Base-by-base conservation (phyloP, 2,329 filamentous ascomycete genomes). In the Trichoderma lentiforme region DNA sequence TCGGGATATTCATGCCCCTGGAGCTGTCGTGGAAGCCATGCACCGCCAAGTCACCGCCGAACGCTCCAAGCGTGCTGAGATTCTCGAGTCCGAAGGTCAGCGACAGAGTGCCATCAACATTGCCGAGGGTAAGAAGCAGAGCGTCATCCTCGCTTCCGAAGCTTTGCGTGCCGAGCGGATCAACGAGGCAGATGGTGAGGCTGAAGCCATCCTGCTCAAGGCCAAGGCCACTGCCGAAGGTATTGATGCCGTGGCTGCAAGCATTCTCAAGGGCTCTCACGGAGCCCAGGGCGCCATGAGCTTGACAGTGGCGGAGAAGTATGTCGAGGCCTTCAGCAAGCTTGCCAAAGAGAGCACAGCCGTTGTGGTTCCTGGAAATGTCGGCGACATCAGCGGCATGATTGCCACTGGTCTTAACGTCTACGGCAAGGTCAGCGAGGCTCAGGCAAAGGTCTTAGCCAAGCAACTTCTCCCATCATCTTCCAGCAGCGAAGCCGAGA, bases 51-150 rank as follows among this genome's bases (percentile, higher is more conserved):
- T 99, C 65, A 98, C 96, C 0, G 96, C 96, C 21, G 96, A 99
- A 85, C 92, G 96, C 56, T 97, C 93, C 79, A 99, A 99, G 88
- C 92, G 96, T 75, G 96, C 96, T 71, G 96, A 99, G 84, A 99
- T 99, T 78, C 87, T 99, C 62, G 96, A 99, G 72, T 97, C 94
- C 0, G 96, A 99, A 80, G 96, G 96, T 83, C 96, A 99, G 84
- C 88, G 96, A 74, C 96, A 99, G 84, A 95, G 92, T 78, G 96
- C 96, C 51, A 99, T 99, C 88, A 99, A 99, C 82, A 98, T 99
- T 76, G 96, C 96, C 71, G 96, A 99, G 86, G 96, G 96, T 81
- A 90, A 92, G 83, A 99, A 99, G 86, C 96, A 98, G 86, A 94
- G 91, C 76, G 95, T 98, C 26, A 99, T 99, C 77, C 87, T 99